These are phyloP conservation scores for Aspergillus nidulans DNA, from an alignment of 495 filamentous ascomycete genomes.

Conservation along the genomic window DNA sequence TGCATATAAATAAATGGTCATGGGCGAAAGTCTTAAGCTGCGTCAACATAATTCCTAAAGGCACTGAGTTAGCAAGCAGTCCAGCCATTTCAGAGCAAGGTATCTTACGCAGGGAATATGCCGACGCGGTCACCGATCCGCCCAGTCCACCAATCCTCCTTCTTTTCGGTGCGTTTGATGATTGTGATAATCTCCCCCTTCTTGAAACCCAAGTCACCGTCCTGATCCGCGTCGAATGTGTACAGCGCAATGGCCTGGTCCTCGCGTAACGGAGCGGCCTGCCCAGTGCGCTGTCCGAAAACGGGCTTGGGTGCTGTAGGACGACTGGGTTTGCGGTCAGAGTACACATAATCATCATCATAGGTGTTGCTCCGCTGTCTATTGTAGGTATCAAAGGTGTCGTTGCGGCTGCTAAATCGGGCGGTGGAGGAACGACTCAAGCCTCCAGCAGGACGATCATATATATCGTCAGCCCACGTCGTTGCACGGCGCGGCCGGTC, in stretches of 20 bases:
- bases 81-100: neutral
- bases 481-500: slow-evolving; percentile 63
- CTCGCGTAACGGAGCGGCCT: slow-evolving; percentile 54
- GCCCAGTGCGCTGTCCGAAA: slow-evolving; percentile 60
- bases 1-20: slow-evolving; percentile 21
- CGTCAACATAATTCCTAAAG: slow-evolving; percentile 44
- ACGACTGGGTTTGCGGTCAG: slow-evolving; percentile 53
- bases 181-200: slow-evolving; percentile 99
- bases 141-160: slow-evolving; percentile 85
- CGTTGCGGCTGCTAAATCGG: slow-evolving; percentile 27
- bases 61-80: slow-evolving; percentile 13
- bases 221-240: slow-evolving; percentile 90
- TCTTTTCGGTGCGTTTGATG: slow-evolving; percentile 87
- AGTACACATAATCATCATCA: slow-evolving; percentile 57
- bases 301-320: slow-evolving; percentile 86
- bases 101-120: slow-evolving; percentile 55
- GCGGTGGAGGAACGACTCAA: slow-evolving; percentile 48
- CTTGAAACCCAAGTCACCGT: slow-evolving; percentile 90
- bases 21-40: slow-evolving; percentile 23
- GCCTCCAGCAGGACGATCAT: slow-evolving; percentile 59
- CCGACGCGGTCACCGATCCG: slow-evolving; percentile 59
- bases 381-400: slow-evolving; percentile 47
- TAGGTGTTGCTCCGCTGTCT: slow-evolving; percentile 45
- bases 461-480: slow-evolving; percentile 89
- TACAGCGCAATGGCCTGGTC: slow-evolving; percentile 88